phyloP scores from a whole-genome alignment of 2,329 filamentous ascomycete species.

The Fusarium sarcochroum region DNA sequence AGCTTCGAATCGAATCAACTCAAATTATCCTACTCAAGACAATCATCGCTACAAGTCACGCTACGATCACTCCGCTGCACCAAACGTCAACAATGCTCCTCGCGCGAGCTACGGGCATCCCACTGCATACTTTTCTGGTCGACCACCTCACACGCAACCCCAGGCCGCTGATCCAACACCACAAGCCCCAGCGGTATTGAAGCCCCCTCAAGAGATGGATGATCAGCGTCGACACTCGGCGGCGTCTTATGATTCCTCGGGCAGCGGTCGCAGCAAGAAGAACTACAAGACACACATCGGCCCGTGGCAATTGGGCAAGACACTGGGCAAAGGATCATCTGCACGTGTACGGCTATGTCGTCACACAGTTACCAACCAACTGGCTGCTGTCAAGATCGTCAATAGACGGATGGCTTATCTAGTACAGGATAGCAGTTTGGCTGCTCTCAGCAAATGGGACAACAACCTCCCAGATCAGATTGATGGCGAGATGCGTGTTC shows the following conservation, averaged over 20 bases:
- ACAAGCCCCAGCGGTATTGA: constrained; percentile 39
- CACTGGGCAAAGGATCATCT: constrained; percentile 89
- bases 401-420: constrained; percentile 85
- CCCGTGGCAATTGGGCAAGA: constrained; percentile 92
- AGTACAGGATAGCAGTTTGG: constrained; percentile 87
- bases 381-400: constrained; percentile 95
- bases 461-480: constrained; percentile 67
- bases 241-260: constrained; percentile 58
- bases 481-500: constrained; percentile 78
- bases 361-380: constrained; percentile 82
- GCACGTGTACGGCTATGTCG: constrained; percentile 89
- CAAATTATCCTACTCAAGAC: constrained; percentile 51
- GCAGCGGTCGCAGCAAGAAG: constrained; percentile 57
- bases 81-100: constrained; percentile 28
- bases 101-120: constrained; percentile 34
- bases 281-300: constrained; percentile 83
- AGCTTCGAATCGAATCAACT: constrained; percentile 63
- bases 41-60: constrained; percentile 51
- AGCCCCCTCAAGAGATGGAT: constrained; percentile 51
- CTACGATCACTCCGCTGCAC: constrained; percentile 43
- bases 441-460: constrained; percentile 83
- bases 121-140: constrained; percentile 36
- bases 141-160: constrained; percentile 23
- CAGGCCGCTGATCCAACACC: constrained; percentile 37
- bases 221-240: constrained; percentile 57